Percentiles rank a stretch among this genome's conserved stretches.
phyloP scores from a whole-genome alignment of 2,329 filamentous ascomycete species.

The Grosmannia clavigera region DNA sequence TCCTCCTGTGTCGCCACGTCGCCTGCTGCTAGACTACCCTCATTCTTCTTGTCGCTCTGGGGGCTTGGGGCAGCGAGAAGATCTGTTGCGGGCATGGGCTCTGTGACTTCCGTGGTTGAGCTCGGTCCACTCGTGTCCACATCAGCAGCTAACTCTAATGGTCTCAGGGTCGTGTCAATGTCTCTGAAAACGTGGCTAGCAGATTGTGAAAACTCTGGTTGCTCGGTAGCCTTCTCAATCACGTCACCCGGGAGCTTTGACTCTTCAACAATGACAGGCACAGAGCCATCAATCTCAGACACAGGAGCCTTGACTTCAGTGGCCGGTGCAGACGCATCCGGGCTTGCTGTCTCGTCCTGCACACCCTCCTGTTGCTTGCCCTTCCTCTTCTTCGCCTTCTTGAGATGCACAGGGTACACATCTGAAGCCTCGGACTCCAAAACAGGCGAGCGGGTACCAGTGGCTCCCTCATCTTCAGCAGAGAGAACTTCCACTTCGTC shows the following conservation, averaged over 20 bases:
- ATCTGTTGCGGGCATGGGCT: neutral
- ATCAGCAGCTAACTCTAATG: no score
- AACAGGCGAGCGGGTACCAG: neutral
- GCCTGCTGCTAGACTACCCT: neutral
- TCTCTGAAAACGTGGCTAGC: neutral
- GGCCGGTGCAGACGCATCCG: neutral
- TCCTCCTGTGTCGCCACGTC: neutral
- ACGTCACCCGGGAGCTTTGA: neutral
- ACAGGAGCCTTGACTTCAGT: neutral
- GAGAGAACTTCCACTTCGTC: neutral
- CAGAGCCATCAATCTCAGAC: neutral
- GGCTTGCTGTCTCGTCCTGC: neutral
- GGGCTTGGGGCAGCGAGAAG: neutral
- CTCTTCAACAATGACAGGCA: neutral
- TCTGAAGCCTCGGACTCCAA: neutral
- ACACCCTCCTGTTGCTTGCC: neutral
- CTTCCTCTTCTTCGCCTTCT: slow-evolving; percentile 5
- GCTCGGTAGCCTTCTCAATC: neutral
- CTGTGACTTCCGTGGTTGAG: neutral
- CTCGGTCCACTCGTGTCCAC: neutral
- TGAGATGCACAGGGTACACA: neutral
- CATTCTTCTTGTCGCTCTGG: neutral
- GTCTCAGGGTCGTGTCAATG: neutral
- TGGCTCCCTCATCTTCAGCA: neutral
- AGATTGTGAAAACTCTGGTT: no score